Evolutionary conservation across 345 rosid species (phyloP).

Genomic region (Carallia brachiata): DNA sequence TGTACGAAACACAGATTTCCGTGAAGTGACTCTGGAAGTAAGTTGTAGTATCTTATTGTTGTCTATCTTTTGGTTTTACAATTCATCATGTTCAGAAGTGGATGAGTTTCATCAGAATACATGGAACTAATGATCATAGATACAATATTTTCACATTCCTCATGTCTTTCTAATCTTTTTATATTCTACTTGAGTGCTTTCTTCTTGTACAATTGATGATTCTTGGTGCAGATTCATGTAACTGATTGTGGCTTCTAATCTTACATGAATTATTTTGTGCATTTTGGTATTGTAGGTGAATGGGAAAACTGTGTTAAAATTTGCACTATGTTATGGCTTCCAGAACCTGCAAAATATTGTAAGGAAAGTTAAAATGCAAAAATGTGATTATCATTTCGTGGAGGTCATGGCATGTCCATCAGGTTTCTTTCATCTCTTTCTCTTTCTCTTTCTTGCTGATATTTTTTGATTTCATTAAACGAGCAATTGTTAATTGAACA

Average conservation of each 20-base stretch:
- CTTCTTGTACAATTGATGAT: no score
- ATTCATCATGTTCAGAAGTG: no score
- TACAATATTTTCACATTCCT: no score
- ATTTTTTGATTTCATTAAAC: neutral
- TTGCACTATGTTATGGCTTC: slow-evolving; percentile 90
- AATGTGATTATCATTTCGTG: slow-evolving; percentile 87
- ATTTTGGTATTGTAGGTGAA: slow-evolving; percentile 52
- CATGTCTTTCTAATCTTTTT: no score
- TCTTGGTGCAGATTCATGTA: no score
- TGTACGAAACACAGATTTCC: slow-evolving; percentile 77
- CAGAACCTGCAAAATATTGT: slow-evolving; percentile 89
- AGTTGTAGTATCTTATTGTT: slow-evolving; percentile 23
- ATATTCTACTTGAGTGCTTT: no score
- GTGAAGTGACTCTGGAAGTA: slow-evolving; percentile 79
- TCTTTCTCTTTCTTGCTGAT: neutral
- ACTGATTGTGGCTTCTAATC: neutral
- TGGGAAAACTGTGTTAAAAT: slow-evolving; percentile 66
- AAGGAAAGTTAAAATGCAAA: slow-evolving; percentile 64
- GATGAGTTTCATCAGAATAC: no score
- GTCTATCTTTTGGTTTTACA: no score
- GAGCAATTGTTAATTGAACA: slow-evolving; percentile 18
- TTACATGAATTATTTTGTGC: neutral
- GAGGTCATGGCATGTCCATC: slow-evolving; percentile 99
- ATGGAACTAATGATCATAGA: no score
- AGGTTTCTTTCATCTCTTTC: slow-evolving; percentile 38